Evolutionary conservation across 345 rosid species (phyloP).

Genomic region (Pistacia atlantica): DNA sequence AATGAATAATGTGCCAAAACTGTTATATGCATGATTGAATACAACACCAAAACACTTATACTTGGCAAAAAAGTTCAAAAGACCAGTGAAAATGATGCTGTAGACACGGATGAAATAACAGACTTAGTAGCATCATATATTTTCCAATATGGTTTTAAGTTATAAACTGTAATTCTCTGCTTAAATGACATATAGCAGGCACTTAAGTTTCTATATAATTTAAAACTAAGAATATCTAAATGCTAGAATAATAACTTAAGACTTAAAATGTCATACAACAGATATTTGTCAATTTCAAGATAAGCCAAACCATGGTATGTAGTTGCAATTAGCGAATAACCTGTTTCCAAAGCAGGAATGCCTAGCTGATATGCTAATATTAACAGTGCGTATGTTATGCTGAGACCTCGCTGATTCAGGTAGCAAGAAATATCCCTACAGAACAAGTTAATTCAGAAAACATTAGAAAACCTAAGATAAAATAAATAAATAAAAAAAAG

Average conservation of each 20-base stretch:
- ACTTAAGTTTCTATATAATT: not conserved
- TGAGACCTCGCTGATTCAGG: conserved; percentile 84
- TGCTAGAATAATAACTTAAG: not conserved
- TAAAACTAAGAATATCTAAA: not conserved
- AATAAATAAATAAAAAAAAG: conserved; percentile 2
- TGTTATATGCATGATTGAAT: not conserved
- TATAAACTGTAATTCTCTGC: not conserved
- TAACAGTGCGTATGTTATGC: conserved; percentile 80
- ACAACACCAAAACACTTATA: not conserved
- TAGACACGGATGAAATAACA: not conserved
- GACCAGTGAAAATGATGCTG: not conserved
- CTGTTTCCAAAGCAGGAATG: conserved; percentile 99
- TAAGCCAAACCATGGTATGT: conserved; percentile 7
- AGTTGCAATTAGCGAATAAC: conserved; percentile 38
- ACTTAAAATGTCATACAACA: not conserved
- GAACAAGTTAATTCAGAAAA: not conserved
- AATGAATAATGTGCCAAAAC: not conserved
- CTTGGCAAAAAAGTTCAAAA: not conserved
- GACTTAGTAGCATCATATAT: not conserved
- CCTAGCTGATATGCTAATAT: conserved; percentile 86
- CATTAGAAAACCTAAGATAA: conserved; percentile 4
- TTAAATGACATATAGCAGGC: not conserved
- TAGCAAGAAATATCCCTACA: conserved; percentile 90
- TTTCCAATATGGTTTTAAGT: not conserved
- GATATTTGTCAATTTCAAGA: conserved; percentile 15